Evolutionary conservation across 352 stramenopile species (phyloP).

Genomic region (Phytopythium delawarense): DNA sequence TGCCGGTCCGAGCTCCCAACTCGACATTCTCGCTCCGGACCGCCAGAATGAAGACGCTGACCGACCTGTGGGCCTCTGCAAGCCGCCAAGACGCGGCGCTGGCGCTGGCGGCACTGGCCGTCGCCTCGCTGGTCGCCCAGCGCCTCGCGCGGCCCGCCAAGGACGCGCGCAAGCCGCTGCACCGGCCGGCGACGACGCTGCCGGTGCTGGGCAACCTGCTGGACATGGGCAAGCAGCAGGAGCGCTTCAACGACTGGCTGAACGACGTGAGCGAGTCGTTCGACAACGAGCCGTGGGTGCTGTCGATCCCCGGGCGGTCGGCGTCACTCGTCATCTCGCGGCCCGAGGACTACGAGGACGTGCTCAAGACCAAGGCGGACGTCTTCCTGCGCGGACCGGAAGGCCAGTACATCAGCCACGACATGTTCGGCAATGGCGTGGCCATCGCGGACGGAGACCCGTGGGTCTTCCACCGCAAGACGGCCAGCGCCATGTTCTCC

Average conservation of each 20-base stretch:
- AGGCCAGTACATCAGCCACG: conserved; percentile 8
- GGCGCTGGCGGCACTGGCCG: neutral
- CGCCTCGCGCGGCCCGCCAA: neutral
- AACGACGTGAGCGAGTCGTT: conserved; percentile 30
- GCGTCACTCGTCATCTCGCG: conserved; percentile 11
- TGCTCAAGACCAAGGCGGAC: conserved; percentile 11
- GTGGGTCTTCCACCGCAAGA: conserved; percentile 44
- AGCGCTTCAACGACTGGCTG: conserved; percentile 49
- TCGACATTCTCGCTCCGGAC: too few relatives aligned
- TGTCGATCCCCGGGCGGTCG: conserved; percentile 9
- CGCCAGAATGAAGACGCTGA: too few relatives aligned
- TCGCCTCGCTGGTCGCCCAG: neutral
- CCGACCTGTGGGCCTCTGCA: too few relatives aligned
- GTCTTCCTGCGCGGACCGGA: conserved; percentile 7
- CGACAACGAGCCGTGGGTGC: conserved; percentile 18
- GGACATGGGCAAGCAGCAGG: conserved; percentile 17
- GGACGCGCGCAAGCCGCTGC: conserved; percentile 15
- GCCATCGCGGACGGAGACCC: conserved; percentile 23
- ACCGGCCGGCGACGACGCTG: conserved; percentile 21
- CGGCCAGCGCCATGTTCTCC: conserved; percentile 23
- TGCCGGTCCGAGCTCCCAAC: too few relatives aligned
- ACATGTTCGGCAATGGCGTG: conserved; percentile 19
- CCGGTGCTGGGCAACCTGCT: conserved; percentile 40
- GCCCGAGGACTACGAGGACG: conserved; percentile 11
- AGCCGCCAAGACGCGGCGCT: neutral